These are phyloP conservation scores for Penicillium sp. DNA, from an alignment of 2,329 filamentous ascomycete species.

Conservation along the genomic window DNA sequence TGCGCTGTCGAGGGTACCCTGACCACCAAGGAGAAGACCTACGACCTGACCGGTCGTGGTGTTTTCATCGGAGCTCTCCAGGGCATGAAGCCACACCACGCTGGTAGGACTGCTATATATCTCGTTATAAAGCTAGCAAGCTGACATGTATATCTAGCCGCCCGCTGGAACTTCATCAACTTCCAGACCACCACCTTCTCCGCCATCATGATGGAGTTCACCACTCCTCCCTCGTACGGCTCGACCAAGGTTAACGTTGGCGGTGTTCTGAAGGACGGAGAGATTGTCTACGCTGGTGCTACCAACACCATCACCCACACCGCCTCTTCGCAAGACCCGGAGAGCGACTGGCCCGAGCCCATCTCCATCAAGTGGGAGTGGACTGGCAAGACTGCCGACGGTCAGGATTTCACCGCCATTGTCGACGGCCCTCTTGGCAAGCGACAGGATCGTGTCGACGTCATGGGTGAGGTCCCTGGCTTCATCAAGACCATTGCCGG, in stretches of 20 bases:
- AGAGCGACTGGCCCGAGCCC: conserved; percentile 90
- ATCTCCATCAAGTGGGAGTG: conserved; percentile 76
- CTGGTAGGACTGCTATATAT: conserved; percentile 58
- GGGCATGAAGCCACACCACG: conserved; percentile 99
- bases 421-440: conserved; percentile 73
- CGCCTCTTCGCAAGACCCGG: conserved; percentile 70
- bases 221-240: conserved; percentile 90
- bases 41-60: conserved; percentile 81
- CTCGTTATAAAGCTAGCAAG: not conserved
- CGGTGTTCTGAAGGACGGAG: conserved; percentile 78
- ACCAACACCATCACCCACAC: conserved; percentile 72
- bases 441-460: conserved; percentile 82
- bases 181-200: conserved; percentile 89
- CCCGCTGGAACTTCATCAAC: conserved; percentile 90
- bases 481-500: conserved; percentile 95
- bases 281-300: conserved; percentile 76
- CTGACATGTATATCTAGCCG: conserved; percentile 55
- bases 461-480: conserved; percentile 94
- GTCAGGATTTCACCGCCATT: conserved; percentile 71
- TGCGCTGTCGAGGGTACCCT: conserved; percentile 83
- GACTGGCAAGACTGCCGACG: conserved; percentile 78
- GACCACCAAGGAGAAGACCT: conserved; percentile 77
- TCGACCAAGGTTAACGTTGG: conserved; percentile 83
- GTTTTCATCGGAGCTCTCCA: conserved; percentile 86
- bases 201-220: conserved; percentile 94